A percentile compares a stretch with the other conserved stretches of the same genome.
These are phyloP conservation scores for Dimargaris xerosporica DNA, from an alignment of 192 early-diverging fungal genomes.

Conservation along the genomic window DNA sequence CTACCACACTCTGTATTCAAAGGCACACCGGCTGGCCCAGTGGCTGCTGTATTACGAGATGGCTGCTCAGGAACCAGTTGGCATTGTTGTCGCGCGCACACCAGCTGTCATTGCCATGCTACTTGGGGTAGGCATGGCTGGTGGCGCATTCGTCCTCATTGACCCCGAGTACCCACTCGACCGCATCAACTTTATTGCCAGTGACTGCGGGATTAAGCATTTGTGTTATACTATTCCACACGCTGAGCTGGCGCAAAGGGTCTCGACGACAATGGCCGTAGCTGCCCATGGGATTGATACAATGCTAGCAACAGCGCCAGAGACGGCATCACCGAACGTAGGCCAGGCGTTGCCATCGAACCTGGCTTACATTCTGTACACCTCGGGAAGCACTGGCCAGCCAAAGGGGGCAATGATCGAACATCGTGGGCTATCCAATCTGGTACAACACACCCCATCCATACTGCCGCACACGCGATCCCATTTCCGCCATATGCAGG, in stretches of 20 bases:
- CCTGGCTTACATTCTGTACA: slow-evolving; percentile 8
- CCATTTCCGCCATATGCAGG: slow-evolving; percentile 1
- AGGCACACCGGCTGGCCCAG: too few relatives aligned
- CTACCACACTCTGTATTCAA: too few relatives aligned
- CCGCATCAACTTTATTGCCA: neutral
- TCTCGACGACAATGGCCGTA: too few relatives aligned
- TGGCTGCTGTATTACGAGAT: too few relatives aligned
- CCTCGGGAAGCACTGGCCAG: slow-evolving; percentile 9
- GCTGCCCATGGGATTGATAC: too few relatives aligned
- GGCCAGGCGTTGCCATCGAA: too few relatives aligned
- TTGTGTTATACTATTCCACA: too few relatives aligned
- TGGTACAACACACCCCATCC: too few relatives aligned
- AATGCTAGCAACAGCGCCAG: too few relatives aligned
- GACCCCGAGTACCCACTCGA: neutral
- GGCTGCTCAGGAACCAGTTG: neutral
- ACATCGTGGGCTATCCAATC: neutral
- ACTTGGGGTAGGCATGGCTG: neutral
- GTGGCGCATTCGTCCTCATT: neutral
- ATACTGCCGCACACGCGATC: too few relatives aligned
- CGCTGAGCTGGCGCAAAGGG: too few relatives aligned
- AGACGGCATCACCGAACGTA: too few relatives aligned
- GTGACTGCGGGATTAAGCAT: neutral
- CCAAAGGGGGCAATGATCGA: slow-evolving; percentile 2
- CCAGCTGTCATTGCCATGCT: neutral
- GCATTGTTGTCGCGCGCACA: neutral